phyloP scores from a whole-genome alignment of 345 rosid genomes.

The rapeseed (Brassica napus) region DNA sequence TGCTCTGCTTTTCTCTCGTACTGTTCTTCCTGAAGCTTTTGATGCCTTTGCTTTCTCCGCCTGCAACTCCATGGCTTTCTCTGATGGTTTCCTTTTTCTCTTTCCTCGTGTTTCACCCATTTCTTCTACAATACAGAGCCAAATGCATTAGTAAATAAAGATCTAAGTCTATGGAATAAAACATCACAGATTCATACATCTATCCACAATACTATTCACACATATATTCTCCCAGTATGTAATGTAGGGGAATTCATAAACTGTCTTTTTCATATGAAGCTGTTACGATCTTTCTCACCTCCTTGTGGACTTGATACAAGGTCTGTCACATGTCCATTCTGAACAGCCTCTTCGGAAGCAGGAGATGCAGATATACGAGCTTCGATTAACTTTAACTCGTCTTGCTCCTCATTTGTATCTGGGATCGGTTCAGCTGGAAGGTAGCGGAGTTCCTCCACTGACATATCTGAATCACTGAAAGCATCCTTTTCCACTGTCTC shows the following conservation, averaged over 20 bases:
- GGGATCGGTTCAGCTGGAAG: conserved; percentile 92
- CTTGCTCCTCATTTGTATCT: conserved; percentile 70
- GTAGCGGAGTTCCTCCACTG: conserved; percentile 90
- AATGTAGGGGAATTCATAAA: neutral
- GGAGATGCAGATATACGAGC: conserved; percentile 63
- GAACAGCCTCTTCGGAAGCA: conserved; percentile 57
- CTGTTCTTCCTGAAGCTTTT: conserved; percentile 58
- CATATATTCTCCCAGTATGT: no score
- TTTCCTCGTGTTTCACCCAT: conserved; percentile 69
- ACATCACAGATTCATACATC: neutral
- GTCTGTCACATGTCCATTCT: conserved; percentile 54
- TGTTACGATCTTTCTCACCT: conserved; percentile 50
- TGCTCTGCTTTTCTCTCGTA: conserved; percentile 59
- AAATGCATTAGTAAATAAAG: conserved; percentile 32
- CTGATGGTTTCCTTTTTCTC: conserved; percentile 89
- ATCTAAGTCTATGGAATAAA: conserved; percentile 1
- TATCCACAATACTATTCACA: conserved; percentile 22
- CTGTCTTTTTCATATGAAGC: neutral
- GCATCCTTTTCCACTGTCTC: conserved; percentile 77
- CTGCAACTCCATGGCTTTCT: conserved; percentile 92
- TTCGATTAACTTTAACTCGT: conserved; percentile 65
- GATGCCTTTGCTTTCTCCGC: conserved; percentile 87
- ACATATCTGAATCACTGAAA: conserved; percentile 94
- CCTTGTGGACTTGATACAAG: conserved; percentile 73
- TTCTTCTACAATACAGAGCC: conserved; percentile 55